Evolutionary conservation across 108 stramenopile genomes (phyloP), one percentile per base, ranked within the genome.

Genomic region (Fragilaria radians): DNA sequence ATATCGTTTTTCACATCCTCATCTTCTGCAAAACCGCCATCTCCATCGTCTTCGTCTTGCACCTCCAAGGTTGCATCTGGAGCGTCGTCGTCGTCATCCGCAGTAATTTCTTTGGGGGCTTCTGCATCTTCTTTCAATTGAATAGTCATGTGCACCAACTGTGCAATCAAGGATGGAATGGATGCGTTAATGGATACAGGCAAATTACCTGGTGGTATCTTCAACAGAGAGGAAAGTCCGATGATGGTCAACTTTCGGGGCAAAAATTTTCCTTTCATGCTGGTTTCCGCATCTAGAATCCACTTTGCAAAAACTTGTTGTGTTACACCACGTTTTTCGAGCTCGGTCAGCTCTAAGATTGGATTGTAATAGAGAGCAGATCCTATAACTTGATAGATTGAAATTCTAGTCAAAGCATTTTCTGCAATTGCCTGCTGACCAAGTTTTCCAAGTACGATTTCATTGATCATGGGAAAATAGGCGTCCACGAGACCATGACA

Each of bases 331-430:
- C 93, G 79, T 57, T 84, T 88, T 60, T 95, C 93, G 21, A 91
- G 70, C 63, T 95, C 93, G n/a, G 69, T 50, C 24, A 95, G 63
- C 59, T 88, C 85, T 45, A 91, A 55, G 62, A 79, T 73, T n/a
- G 90, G 88, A 58, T 95, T 84, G 74, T 95, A 95, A 61, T 89
- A 91, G 4, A 95, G 65, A 14, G 85, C 89, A 11, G 88, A 89
- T 31, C 86, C 93, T 26, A 95, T 48, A 23, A 94, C 88, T 62
- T 87, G 83, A 63, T 85, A 95, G 22, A 91, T 80, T 0, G 85
- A 74, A 50, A 86, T 80, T 26, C 89, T 76, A 18, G 88, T 89
- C 25, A 76, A 48, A 5, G 86, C 70, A 46, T 70, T 62, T 28
- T 89, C 83, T 4, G 81, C 70, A 61, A 81, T 80, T 0, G 82